Conservation (phyloP, 2,329 filamentous ascomycete species). For the Cadophora sp. region DNA sequence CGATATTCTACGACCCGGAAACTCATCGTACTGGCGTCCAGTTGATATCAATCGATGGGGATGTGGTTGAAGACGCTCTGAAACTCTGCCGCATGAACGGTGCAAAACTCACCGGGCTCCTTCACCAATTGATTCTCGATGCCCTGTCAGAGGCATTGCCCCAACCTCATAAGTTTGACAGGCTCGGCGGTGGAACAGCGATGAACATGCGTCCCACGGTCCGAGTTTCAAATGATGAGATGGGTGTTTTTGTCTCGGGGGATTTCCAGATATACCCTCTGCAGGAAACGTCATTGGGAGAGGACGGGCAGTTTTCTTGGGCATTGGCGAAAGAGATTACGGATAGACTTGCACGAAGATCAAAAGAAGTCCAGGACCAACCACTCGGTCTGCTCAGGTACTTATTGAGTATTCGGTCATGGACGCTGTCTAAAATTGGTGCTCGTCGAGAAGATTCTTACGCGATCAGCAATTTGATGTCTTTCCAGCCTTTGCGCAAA, state of each 20-base stretch:
- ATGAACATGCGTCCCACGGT: conserved; percentile 11
- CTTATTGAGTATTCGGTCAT: not conserved
- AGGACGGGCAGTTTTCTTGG: not conserved
- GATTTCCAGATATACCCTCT: conserved; percentile 6
- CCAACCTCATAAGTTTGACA: not conserved
- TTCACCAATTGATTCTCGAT: conserved; percentile 12
- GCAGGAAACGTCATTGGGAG: not conserved
- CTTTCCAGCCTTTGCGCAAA: not conserved
- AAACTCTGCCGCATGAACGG: conserved; percentile 16
- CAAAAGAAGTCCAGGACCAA: conserved; percentile 6
- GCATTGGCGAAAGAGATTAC: not conserved
- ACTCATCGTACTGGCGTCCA: conserved; percentile 8
- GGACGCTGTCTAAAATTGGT: conserved; percentile 10
- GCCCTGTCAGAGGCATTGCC: conserved; percentile 8
- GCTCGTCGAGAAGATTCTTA: conserved; percentile 8
- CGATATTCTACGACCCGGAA: conserved; percentile 8
- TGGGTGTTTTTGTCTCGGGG: not conserved
- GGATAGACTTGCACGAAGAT: not conserved
- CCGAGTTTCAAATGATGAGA: conserved; percentile 9
- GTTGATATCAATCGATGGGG: not conserved
- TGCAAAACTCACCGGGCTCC: conserved; percentile 13
- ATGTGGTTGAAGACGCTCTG: conserved; percentile 8
- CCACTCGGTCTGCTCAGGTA: conserved; percentile 13
- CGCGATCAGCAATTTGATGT: conserved; percentile 12
- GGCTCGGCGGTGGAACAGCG: conserved; percentile 1